phyloP scores from a whole-genome alignment of 2,329 filamentous ascomycete species.

The Daldinia sp. region DNA sequence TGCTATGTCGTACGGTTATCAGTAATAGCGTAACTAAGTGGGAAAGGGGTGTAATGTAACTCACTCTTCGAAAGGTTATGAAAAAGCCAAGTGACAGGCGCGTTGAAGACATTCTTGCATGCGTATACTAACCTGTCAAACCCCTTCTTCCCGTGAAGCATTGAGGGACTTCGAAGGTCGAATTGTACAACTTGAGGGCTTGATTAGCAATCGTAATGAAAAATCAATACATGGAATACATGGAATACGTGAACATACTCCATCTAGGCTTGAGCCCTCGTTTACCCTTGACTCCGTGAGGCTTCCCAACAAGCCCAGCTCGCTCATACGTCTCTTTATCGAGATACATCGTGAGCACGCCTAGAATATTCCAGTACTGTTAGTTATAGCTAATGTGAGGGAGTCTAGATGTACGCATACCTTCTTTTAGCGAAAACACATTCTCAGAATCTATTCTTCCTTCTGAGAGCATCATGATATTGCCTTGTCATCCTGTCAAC shows the following conservation, averaged over 20 bases:
- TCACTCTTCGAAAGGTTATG: constrained; percentile 70
- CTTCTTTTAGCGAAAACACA: constrained; percentile 77
- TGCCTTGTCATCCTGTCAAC: constrained; percentile 63
- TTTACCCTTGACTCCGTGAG: constrained; percentile 69
- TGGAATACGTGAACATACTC: constrained; percentile 62
- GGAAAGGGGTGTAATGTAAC: constrained; percentile 27
- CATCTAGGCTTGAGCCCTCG: constrained; percentile 76
- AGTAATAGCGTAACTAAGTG: constrained; percentile 14
- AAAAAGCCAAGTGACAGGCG: constrained; percentile 81
- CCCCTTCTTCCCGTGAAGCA: constrained; percentile 85
- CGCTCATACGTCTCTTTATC: constrained; percentile 86
- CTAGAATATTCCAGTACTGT: constrained; percentile 50
- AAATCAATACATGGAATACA: neutral
- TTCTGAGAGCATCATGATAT: constrained; percentile 86
- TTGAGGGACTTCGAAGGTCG: constrained; percentile 78
- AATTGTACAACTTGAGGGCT: constrained; percentile 74
- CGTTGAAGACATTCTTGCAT: constrained; percentile 79
- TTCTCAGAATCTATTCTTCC: constrained; percentile 78
- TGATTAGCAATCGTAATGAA: constrained; percentile 11
- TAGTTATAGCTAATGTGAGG: constrained; percentile 1
- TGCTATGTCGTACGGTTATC: constrained; percentile 52
- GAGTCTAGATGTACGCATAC: constrained; percentile 56
- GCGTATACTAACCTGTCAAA: constrained; percentile 84
- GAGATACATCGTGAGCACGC: constrained; percentile 79
- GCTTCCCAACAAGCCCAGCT: constrained; percentile 81